These are phyloP conservation scores for Cairneyella variabilis DNA, from an alignment of 495 filamentous ascomycete species.

Conservation along the genomic window DNA sequence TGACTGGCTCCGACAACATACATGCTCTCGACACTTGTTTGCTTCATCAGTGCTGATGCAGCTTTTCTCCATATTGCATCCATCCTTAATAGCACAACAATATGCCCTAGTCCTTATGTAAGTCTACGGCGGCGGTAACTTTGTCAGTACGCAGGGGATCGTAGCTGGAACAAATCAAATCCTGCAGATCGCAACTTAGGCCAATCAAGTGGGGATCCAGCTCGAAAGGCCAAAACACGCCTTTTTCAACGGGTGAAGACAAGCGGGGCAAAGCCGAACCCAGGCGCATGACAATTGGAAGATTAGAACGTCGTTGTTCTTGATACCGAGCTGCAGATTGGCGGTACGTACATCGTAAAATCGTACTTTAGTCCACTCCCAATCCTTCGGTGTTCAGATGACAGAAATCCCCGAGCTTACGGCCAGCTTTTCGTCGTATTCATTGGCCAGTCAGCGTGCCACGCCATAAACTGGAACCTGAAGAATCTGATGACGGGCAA, in stretches of 20 bases:
- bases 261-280: neutral
- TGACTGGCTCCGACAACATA: neutral
- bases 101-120: conserved; percentile 3
- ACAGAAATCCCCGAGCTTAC: neutral
- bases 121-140: conserved; percentile 6
- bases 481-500: too few species aligned
- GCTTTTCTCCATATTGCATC: neutral
- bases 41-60: conserved; percentile 5
- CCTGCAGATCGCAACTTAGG: neutral
- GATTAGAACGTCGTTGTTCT: neutral
- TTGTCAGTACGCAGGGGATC: neutral
- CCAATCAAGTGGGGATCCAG: neutral
- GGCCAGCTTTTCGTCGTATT: neutral
- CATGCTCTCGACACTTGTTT: conserved; percentile 1
- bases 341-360: too few species aligned
- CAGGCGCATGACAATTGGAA: neutral
- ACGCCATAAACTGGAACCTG: too few species aligned
- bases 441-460: neutral
- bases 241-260: neutral
- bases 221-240: neutral
- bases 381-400: neutral
- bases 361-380: neutral
- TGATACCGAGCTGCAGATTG: neutral
- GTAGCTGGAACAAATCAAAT: neutral
- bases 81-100: conserved; percentile 6